phyloP scores from a whole-genome alignment of 306 rosid genomes.

The Oemleria cerasiformis region DNA sequence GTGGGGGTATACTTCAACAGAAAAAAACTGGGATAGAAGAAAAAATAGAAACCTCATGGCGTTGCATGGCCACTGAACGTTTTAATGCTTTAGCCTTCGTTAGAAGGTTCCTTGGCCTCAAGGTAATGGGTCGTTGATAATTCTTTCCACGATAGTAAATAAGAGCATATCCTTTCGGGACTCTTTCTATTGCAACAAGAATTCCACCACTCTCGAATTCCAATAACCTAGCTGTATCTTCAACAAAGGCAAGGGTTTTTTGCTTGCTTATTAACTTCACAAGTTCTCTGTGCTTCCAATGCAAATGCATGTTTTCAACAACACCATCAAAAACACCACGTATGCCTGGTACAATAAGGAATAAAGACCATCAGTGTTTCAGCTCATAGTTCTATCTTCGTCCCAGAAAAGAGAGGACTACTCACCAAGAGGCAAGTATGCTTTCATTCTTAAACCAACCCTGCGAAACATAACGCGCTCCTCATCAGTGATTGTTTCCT shows the following conservation, averaged over 20 bases:
- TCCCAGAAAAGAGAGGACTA: conserved; percentile 21
- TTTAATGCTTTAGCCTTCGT: conserved; percentile 87
- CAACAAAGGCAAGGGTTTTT: conserved; percentile 76
- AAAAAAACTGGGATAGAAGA: background rate
- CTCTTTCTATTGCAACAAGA: conserved; percentile 79
- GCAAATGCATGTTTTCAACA: conserved; percentile 93
- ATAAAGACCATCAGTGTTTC: conserved; percentile 21
- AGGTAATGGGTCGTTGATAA: conserved; percentile 67
- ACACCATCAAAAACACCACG: conserved; percentile 88
- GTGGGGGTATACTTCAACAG: background rate
- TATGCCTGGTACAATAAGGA: conserved; percentile 57
- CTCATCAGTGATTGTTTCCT: conserved; percentile 93
- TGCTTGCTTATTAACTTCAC: conserved; percentile 87
- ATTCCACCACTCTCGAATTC: conserved; percentile 91
- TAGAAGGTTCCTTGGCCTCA: conserved; percentile 82
- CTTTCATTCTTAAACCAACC: conserved; percentile 87
- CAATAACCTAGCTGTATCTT: conserved; percentile 85
- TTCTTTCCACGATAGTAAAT: conserved; percentile 95
- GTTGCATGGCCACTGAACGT: conserved; percentile 85
- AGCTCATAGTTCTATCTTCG: conserved; percentile 23
- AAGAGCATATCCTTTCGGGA: conserved; percentile 85
- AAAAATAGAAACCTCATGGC: conserved; percentile 64
- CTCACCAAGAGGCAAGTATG: conserved; percentile 89
- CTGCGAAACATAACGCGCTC: conserved; percentile 85
- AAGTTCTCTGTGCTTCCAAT: conserved; percentile 94